Conservation (phyloP, 2,329 filamentous ascomycete genomes). For the Ophiobolus disseminans region DNA sequence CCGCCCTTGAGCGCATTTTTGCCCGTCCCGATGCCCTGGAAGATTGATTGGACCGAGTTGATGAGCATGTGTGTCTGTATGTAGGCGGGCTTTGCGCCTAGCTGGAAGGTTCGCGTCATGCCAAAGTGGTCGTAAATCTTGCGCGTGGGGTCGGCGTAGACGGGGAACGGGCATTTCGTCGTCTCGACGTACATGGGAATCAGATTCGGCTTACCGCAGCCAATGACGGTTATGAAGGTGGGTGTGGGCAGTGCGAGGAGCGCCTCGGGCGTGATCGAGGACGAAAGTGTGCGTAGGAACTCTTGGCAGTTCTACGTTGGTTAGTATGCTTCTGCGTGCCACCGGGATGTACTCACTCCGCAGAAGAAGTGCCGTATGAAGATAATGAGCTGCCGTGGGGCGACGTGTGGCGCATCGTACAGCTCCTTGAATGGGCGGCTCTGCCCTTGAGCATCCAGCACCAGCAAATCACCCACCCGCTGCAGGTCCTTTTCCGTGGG, state of each 20-base stretch:
- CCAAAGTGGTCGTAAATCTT: conserved; percentile 71
- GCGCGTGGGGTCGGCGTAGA: conserved; percentile 76
- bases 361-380: conserved; percentile 85
- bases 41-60: conserved; percentile 60
- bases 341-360: conserved; percentile 63
- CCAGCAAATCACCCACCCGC: conserved; percentile 39
- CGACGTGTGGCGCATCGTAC: conserved; percentile 43
- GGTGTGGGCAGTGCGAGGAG: conserved; percentile 58
- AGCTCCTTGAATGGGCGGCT: conserved; percentile 47
- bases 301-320: conserved; percentile 73
- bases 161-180: conserved; percentile 72
- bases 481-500: conserved; percentile 41
- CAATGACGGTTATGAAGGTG: conserved; percentile 73
- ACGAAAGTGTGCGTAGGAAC: conserved; percentile 69
- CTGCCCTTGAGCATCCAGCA: conserved; percentile 46
- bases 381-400: conserved; percentile 67
- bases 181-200: conserved; percentile 71
- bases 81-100: conserved; percentile 71
- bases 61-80: conserved; percentile 60
- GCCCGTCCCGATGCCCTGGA: conserved; percentile 67
- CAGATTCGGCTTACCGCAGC: conserved; percentile 72
- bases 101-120: conserved; percentile 69
- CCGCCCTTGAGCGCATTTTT: conserved; percentile 69
- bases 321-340: neutral
- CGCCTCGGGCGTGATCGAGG: conserved; percentile 58